Evolutionary conservation across 108 stramenopile species (phyloP).

Genomic region (Nitzschia inconspicua): DNA sequence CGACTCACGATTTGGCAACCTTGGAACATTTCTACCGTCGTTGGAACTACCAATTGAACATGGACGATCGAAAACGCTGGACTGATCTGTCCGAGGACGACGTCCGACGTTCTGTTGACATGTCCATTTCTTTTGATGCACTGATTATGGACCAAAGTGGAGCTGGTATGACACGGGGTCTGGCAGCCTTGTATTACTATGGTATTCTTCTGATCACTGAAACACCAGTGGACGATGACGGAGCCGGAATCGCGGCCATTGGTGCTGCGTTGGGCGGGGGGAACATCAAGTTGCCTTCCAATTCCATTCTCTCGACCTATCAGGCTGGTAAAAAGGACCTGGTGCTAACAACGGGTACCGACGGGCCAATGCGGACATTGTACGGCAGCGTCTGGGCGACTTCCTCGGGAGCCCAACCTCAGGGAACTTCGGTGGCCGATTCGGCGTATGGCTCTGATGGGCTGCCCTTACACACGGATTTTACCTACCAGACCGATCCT

Average conservation of each 20-base stretch:
- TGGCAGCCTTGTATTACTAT: constrained; percentile 62
- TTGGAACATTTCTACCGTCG: constrained; percentile 28
- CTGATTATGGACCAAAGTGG: constrained; percentile 29
- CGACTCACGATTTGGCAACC: constrained; percentile 34
- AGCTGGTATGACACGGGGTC: constrained; percentile 31
- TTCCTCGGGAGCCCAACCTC: constrained; percentile 32
- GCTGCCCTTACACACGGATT: constrained; percentile 82
- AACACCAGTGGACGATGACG: constrained; percentile 47
- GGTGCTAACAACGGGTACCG: constrained; percentile 36
- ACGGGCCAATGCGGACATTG: constrained; percentile 79
- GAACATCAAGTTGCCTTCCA: constrained; percentile 24
- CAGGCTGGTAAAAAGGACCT: constrained; percentile 15
- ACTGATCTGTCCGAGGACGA: constrained; percentile 49
- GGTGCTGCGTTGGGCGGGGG: constrained; percentile 55
- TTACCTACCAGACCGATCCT: constrained; percentile 74
- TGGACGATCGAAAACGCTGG: constrained; percentile 51
- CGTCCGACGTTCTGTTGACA: constrained; percentile 40
- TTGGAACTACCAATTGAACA: constrained; percentile 10
- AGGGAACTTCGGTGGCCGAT: constrained; percentile 68
- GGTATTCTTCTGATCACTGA: constrained; percentile 68
- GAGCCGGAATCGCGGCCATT: constrained; percentile 41
- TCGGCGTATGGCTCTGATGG: constrained; percentile 74
- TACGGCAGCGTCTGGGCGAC: constrained; percentile 82
- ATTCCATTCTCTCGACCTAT: constrained; percentile 30
- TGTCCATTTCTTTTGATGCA: constrained; percentile 50